A percentile compares a stretch with the other conserved stretches of the same genome.
Conservation (phyloP, 208 protist genomes). For the Porcisia deanei region DNA sequence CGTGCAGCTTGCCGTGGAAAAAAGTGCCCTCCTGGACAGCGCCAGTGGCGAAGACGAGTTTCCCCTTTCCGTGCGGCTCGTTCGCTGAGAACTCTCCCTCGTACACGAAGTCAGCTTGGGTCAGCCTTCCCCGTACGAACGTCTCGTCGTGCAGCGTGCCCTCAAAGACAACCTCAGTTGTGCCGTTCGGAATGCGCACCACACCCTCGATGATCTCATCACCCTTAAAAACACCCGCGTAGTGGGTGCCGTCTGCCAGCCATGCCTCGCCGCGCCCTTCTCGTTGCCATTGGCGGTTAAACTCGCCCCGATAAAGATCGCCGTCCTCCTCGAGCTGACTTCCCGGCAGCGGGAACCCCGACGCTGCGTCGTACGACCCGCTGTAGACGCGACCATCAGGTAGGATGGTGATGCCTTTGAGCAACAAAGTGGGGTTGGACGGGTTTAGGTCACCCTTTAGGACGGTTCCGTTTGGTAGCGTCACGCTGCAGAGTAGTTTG, state of each 20-base stretch:
- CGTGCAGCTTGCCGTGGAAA: constrained; percentile 87
- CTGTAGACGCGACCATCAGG: constrained; percentile 82
- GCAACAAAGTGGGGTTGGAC: constrained; percentile 36
- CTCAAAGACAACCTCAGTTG: constrained; percentile 79
- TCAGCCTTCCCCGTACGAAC: constrained; percentile 81
- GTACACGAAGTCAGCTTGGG: constrained; percentile 85
- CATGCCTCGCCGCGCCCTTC: constrained; percentile 84
- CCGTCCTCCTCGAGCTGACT: constrained; percentile 90
- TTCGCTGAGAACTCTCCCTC: constrained; percentile 84
- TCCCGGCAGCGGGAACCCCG: constrained; percentile 71
- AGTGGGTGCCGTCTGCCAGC: constrained; percentile 86
- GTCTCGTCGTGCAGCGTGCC: constrained; percentile 79
- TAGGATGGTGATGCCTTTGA: constrained; percentile 65
- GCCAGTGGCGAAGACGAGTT: constrained; percentile 75
- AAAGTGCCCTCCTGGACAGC: constrained; percentile 89
- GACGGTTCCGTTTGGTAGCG: constrained; percentile 68
- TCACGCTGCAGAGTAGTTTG: constrained; percentile 35
- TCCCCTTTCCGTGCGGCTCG: constrained; percentile 82
- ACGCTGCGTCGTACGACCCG: constrained; percentile 60
- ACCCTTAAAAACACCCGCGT: constrained; percentile 70
- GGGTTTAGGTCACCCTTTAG: constrained; percentile 77
- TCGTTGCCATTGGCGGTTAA: constrained; percentile 87
- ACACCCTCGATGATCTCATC: constrained; percentile 86
- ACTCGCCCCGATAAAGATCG: constrained; percentile 84
- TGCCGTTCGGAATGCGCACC: constrained; percentile 88